Evolutionary conservation across 768 basidiomycete genomes (phyloP), one percentile per base, ranked within the genome.

Genomic region (Suillus tomentosus): DNA sequence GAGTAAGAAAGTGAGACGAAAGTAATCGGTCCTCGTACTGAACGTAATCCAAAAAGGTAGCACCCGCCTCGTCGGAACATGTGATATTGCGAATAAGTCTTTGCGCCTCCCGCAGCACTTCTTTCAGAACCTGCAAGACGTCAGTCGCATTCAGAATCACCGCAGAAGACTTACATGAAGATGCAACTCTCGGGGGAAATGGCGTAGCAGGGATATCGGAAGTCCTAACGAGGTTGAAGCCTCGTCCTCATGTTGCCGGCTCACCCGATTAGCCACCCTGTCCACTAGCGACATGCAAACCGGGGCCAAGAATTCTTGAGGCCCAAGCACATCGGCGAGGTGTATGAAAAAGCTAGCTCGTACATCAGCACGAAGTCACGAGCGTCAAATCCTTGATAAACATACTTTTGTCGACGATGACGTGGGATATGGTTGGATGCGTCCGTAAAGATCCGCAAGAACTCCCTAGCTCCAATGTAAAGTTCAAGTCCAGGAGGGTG

Each of bases 391-490:
- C 24, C 53, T 37, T 39, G 39, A 37, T 67, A 61, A 19, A 78
- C 87, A 37, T 10, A 96, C 95, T 89, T 90, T 62, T 91, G 88
- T 53, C 94, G 90, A 27, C 97, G 89, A 76, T 99, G 96, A 5
- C 92, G 88, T 17, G 97, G 97, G 63, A 99, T 86, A 69, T 98
- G 92, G 63, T 86, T 88, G 4, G 91, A 87, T 13, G 97, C 96
- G 73, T 97, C 96, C 0, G 95, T 94, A 77, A 99, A 99, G 53
- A 97, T 89, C 14, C 87, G 87, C 17, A 99, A 75, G 73, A 99
- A 94, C 24, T 94, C 90, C 68, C 87, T 84, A 1, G 93, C 86
- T 6, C 82, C 87, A 42, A 87, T 80, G 65, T 88, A 87, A 27
- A 96, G 78, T 11, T 87, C 84, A 55, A 91, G 78, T 4, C 82